These are phyloP conservation scores for Nidularia pulvinata DNA, from an alignment of 768 basidiomycete genomes.

Conservation along the genomic window DNA sequence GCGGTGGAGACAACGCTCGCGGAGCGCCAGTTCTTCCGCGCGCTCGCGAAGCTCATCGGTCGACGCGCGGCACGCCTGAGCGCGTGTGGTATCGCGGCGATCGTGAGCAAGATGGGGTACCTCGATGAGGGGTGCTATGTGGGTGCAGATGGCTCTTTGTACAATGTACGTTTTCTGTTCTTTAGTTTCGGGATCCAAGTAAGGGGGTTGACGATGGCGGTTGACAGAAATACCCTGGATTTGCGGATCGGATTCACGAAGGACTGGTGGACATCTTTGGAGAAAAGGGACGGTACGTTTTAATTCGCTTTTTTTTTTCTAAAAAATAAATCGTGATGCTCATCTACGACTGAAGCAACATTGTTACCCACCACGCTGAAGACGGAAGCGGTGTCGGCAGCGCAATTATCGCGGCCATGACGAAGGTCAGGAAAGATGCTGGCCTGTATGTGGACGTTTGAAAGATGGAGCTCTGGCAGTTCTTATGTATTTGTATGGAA, in stretches of 20 bases:
- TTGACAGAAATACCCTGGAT: slow-evolving; percentile 93
- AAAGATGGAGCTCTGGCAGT: neutral
- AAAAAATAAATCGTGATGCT: neutral
- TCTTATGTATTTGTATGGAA: no score
- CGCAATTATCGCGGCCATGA: slow-evolving; percentile 80
- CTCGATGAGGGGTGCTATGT: slow-evolving; percentile 89
- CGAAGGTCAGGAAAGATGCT: neutral
- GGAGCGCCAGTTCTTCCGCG: slow-evolving; percentile 97
- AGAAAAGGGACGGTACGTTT: slow-evolving; percentile 84
- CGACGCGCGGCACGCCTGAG: slow-evolving; percentile 89
- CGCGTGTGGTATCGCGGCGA: slow-evolving; percentile 95
- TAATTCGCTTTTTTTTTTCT: neutral
- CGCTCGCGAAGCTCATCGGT: slow-evolving; percentile 88
- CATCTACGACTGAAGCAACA: slow-evolving; percentile 40
- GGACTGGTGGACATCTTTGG: slow-evolving; percentile 95
- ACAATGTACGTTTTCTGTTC: slow-evolving; percentile 64
- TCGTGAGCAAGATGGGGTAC: slow-evolving; percentile 94
- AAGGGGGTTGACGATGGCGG: neutral
- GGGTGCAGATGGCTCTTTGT: slow-evolving; percentile 93
- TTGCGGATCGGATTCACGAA: slow-evolving; percentile 90
- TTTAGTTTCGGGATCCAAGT: neutral
- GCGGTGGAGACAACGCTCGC: slow-evolving; percentile 94
- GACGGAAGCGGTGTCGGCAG: slow-evolving; percentile 95
- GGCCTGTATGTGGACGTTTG: neutral
- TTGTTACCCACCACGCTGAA: slow-evolving; percentile 82